Base-by-base conservation (phyloP, 257 asterid genomes). In the Galeopsis tetrahit region DNA sequence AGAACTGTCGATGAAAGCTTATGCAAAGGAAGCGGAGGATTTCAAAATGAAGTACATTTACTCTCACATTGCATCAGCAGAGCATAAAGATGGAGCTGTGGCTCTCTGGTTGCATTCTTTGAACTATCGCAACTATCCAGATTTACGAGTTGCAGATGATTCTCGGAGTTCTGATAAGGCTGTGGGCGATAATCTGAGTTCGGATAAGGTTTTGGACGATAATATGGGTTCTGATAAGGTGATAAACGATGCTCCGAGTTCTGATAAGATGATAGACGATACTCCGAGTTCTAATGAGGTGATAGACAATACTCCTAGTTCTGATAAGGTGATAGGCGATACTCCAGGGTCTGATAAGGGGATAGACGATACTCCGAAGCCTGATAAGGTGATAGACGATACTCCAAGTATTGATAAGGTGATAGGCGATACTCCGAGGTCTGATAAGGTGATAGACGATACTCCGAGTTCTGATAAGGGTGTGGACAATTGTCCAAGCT, bases 101-200 rank as follows among this genome's bases (percentile, higher is more conserved):
- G 98, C 86, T 9, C 82, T 95, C 5, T 92, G 92, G 89, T 79
- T 92, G 82, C 97, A 94, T 79, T 94, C 97, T 59, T 79, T 94
- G 42, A 92, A 94, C 86, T 77, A 91, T 57, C 95, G 96, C 35
- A 91, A 94, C 78, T 90, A 85, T 70, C 87, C 96, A 5, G 98
- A 94, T 86, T 77, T 94, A 56, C 80, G 78, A 11, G 62, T 10
- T 38, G 66, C 46, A 4, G 70, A 70, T 42, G 63, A 39, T 61
- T 59, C 58, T 35, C 44, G 55, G 1, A 70, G 58, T 14, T 9
- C 82, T 56, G 85, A 48, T 17, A 72, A 64, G 77, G 75, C 43
- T 68, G 76, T 14, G 38, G 81, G 40, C 2, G 6, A 66, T 3
- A 44, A 44, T 3, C 51, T 6, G 51, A 44, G 49, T 43, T 43